phyloP scores from a whole-genome alignment of 2,329 filamentous ascomycete genomes.

The Neonectria faginata region DNA sequence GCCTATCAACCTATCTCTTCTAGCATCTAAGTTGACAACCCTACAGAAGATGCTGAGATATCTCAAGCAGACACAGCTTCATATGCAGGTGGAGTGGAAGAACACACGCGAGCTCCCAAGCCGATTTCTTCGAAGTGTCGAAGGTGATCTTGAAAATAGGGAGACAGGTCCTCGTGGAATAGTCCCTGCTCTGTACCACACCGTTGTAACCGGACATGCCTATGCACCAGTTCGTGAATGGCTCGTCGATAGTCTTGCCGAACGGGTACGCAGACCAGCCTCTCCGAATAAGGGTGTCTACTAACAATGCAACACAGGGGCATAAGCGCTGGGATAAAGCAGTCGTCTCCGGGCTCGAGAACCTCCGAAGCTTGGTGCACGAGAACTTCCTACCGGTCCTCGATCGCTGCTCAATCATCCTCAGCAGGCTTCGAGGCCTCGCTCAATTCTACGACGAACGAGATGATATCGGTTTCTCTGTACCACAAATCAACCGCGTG shows the following conservation, averaged over 20 bases:
- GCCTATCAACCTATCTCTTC: slow-evolving; percentile 82
- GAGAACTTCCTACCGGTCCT: slow-evolving; percentile 90
- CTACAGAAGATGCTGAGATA: slow-evolving; percentile 90
- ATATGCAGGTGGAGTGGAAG: slow-evolving; percentile 86
- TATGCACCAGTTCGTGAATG: slow-evolving; percentile 83
- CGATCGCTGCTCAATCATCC: slow-evolving; percentile 83
- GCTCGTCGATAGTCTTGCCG: slow-evolving; percentile 84
- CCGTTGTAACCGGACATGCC: slow-evolving; percentile 85
- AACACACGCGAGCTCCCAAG: slow-evolving; percentile 82
- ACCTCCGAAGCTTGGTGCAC: slow-evolving; percentile 81
- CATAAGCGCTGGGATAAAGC: slow-evolving; percentile 97
- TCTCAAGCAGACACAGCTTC: slow-evolving; percentile 80
- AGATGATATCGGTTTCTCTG: slow-evolving; percentile 74
- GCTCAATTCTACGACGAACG: slow-evolving; percentile 80
- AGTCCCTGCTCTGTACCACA: slow-evolving; percentile 82
- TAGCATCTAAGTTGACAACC: slow-evolving; percentile 88
- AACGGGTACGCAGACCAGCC: slow-evolving; percentile 68
- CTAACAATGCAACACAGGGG: slow-evolving; percentile 64
- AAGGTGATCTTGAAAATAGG: slow-evolving; percentile 75
- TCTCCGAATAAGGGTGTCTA: slow-evolving; percentile 20
- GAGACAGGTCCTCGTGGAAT: slow-evolving; percentile 70
- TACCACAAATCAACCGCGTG: slow-evolving; percentile 70
- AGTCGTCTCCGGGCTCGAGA: slow-evolving; percentile 80
- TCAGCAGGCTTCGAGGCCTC: slow-evolving; percentile 85
- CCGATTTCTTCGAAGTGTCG: slow-evolving; percentile 81